These are phyloP conservation scores for Ophiobolus disseminans DNA, from an alignment of 2,329 filamentous ascomycete species.

Conservation along the genomic window DNA sequence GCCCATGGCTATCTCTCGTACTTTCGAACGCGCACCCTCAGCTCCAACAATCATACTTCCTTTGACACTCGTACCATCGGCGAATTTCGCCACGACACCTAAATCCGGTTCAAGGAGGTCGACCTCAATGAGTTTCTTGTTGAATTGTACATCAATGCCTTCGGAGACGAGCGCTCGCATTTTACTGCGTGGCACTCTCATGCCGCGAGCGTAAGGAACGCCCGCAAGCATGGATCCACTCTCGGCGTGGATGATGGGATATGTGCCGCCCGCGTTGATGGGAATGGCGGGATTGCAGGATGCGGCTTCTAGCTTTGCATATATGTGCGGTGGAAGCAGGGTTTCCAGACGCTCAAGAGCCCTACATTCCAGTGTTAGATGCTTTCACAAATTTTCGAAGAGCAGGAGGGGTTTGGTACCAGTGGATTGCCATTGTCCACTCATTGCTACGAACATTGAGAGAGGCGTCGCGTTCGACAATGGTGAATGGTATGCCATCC, in stretches of 20 bases:
- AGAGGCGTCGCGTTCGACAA: conserved; percentile 31
- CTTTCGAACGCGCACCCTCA: conserved; percentile 1
- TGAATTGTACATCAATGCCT: conserved; percentile 9
- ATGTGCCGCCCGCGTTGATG: conserved; percentile 24
- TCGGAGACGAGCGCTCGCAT: conserved; percentile 35
- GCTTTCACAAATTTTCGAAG: too few relatives aligned
- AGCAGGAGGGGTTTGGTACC: too few relatives aligned
- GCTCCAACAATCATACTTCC: conserved; percentile 4
- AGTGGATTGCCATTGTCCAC: conserved; percentile 47
- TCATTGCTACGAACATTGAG: conserved; percentile 31
- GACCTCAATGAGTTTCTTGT: conserved; percentile 2
- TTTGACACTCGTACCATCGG: conserved; percentile 2
- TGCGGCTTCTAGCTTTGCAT: conserved; percentile 31
- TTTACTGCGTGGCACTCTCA: conserved; percentile 39
- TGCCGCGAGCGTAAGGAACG: conserved; percentile 36
- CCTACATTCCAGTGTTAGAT: too few relatives aligned
- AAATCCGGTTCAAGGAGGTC: not conserved
- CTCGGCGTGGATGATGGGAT: conserved; percentile 34
- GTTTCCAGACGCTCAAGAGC: conserved; percentile 25
- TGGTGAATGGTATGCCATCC: conserved; percentile 20
- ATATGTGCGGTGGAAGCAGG: conserved; percentile 31
- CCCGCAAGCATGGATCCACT: conserved; percentile 28
- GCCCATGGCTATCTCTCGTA: conserved; percentile 1
- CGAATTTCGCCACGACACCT: not conserved
- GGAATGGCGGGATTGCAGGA: conserved; percentile 38